Percentiles rank a stretch among this genome's conserved stretches.
Evolutionary conservation across 1,139 yeast genomes (phyloP).

Genomic region (Casaregolazyma suthepensis): DNA sequence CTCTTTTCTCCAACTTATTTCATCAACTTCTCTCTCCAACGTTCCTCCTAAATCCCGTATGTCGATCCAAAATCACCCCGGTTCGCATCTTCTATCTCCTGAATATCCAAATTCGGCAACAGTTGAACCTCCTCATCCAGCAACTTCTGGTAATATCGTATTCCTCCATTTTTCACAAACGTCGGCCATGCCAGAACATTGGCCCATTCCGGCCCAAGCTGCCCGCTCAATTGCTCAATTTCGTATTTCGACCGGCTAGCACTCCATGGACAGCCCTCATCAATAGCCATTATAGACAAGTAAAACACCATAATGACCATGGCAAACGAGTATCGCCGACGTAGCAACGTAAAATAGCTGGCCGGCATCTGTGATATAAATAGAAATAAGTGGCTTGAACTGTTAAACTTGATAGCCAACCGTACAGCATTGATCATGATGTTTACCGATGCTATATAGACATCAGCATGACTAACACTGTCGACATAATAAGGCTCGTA

Average conservation of each 20-base stretch:
- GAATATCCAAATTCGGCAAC: conserved; percentile 1
- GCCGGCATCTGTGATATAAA: conserved; percentile 2
- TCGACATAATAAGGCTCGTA: background rate
- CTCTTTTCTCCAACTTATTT: background rate
- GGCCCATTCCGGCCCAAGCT: conserved; percentile 16
- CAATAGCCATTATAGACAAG: conserved; percentile 17
- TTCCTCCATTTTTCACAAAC: background rate
- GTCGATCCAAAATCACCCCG: background rate
- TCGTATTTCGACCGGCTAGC: conserved; percentile 17
- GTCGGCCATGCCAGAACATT: conserved; percentile 16
- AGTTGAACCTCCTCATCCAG: background rate
- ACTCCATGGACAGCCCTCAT: conserved; percentile 19
- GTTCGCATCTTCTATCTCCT: background rate
- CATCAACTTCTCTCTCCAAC: background rate
- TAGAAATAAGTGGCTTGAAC: background rate
- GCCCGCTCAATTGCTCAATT: conserved; percentile 10
- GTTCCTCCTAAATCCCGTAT: background rate
- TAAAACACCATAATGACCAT: conserved; percentile 17
- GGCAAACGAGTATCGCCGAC: conserved; percentile 18
- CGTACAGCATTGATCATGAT: background rate
- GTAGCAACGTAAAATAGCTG: conserved; percentile 18
- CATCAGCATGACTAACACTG: background rate
- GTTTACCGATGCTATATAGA: conserved; percentile 1
- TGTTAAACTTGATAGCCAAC: background rate
- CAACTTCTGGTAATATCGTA: background rate